Base-by-base conservation (phyloP, 768 basidiomycete species). In the Boletales sp. region DNA sequence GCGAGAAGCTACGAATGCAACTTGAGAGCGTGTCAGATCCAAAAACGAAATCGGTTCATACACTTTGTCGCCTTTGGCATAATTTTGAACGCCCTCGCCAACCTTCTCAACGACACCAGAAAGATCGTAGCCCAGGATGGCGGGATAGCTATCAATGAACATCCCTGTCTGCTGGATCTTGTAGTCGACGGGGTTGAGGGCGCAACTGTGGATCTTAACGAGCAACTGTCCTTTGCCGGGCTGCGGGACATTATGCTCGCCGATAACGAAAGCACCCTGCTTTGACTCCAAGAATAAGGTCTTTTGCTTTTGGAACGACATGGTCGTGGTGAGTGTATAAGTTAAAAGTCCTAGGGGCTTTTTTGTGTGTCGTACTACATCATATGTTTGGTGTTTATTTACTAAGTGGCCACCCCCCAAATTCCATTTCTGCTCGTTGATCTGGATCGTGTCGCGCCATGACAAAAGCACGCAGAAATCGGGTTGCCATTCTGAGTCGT, bases 181-280 rank as follows among this genome's bases (percentile, higher is more conserved):
- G 13, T 73, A 79, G 60, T 73, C 76, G 35, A 73, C 52, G 9
- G 79, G 80, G 56, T 81, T 79, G 10, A 81, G 67, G 2, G 68
- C 74, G 5, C 63, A 58, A 0, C 74, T 55, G 35, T 69, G 55
- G 42, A 76, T 48, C 51, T 73, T 70, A 48, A 79, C 64, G 45
- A 80, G 64, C 13, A 79, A 43, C 50, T 80, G 67, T 8, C 69
- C 70, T 3, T 60, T 57, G 1, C 69, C 67, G 0, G 76, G 75
- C 36, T 55, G 64, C 12, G 68, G 68, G 36, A 68, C 55, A 34
- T 49, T 47, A 10, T 52, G 60, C 8, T 60, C 48, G 5, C 52
- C 53, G 31, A 77, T 45, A 11, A 56, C 57, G 40, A 75, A 69
- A 27, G 61, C 38, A 2, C 68, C 68, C 7, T 59, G 57, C 34